Evolutionary conservation across 495 filamentous ascomycete genomes (phyloP), one percentile per base, ranked within the genome.

Genomic region (Immersiella caudata): DNA sequence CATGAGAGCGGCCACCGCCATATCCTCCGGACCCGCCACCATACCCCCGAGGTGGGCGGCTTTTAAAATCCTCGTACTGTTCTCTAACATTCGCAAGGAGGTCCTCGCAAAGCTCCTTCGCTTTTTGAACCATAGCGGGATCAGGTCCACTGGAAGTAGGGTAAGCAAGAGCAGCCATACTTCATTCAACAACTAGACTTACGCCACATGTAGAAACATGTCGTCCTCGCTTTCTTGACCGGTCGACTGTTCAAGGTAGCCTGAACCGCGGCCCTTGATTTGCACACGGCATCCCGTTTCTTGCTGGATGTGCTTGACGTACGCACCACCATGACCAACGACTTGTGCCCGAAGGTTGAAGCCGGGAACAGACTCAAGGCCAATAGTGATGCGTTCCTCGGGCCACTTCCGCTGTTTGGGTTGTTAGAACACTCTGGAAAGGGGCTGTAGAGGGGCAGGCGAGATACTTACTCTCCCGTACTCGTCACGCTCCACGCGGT

Each of bases 181-280:
- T 6, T 70, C 35, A 27, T 55, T 40, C 16, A 29, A 20, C 46
- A 27, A n/a, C 20, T 5, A 27, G 8, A 84, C 89, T 77, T 83
- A 97, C 93, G 94, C 91, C 60, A 98, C 93, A 75, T 98, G 94
- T 51, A 99, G 82, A 74, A 91, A 98, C 91, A 99, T 97, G 1
- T 90, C 84, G 71, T 99, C 95, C 55, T 99, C 94, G 68, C 93
- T 97, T 79, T 99, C 95, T 20, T 82, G 85, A 59, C 88, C 88
- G 22, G 94, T 94, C 29, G 87, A 88, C 18, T 87, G 87, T 74
- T 99, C 95, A 72, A 94, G 88, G 74, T 96, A 99, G 18, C 94
- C 94, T 46, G 95, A 98, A n/a, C 93, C 93, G 63, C 92, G 91
- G 40, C 95, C 95, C 73, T 98, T 99, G 79, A 99, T 97, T 75